Percentiles rank a stretch among this genome's conserved stretches.
Conservation (phyloP, 495 filamentous ascomycete species). For the Talaromyces nanjingensis region DNA sequence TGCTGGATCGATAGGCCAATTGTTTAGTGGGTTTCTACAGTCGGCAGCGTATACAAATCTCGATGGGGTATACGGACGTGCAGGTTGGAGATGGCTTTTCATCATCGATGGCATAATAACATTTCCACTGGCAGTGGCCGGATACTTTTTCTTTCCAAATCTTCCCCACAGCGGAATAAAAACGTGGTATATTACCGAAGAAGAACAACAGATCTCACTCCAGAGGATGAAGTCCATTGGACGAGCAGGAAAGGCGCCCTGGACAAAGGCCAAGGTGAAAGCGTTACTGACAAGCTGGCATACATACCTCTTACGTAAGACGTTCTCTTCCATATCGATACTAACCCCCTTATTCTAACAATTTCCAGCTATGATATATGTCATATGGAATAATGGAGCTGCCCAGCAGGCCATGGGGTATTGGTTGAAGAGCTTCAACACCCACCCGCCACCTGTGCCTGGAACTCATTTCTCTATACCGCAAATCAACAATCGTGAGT, state of each 20-base stretch:
- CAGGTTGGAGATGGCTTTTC: constrained; percentile 32
- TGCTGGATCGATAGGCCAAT: constrained; percentile 33
- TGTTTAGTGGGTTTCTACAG: constrained; percentile 50
- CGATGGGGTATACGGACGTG: constrained; percentile 33
- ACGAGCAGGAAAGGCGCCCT: constrained; percentile 18
- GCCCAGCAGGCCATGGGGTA: constrained; percentile 19
- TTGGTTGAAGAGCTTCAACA: constrained; percentile 24
- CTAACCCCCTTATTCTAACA: background rate
- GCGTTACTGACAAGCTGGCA: constrained; percentile 22
- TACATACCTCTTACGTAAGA: constrained; percentile 23
- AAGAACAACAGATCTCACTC: constrained; percentile 18
- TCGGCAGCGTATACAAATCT: constrained; percentile 40
- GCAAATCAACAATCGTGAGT: constrained; percentile 20
- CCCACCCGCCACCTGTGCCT: constrained; percentile 17
- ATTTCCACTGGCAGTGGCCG: constrained; percentile 37
- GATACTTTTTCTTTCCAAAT: constrained; percentile 48
- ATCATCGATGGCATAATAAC: constrained; percentile 35
- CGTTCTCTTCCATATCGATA: background rate
- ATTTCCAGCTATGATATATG: constrained; percentile 15
- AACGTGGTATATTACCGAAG: constrained; percentile 22
- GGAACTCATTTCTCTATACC: constrained; percentile 17
- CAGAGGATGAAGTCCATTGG: constrained; percentile 19
- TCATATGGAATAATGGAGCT: constrained; percentile 20
- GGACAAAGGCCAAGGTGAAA: constrained; percentile 18
- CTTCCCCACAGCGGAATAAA: constrained; percentile 19